phyloP scores from a whole-genome alignment of 2,329 filamentous ascomycete species.

The Botrytis byssoidea region DNA sequence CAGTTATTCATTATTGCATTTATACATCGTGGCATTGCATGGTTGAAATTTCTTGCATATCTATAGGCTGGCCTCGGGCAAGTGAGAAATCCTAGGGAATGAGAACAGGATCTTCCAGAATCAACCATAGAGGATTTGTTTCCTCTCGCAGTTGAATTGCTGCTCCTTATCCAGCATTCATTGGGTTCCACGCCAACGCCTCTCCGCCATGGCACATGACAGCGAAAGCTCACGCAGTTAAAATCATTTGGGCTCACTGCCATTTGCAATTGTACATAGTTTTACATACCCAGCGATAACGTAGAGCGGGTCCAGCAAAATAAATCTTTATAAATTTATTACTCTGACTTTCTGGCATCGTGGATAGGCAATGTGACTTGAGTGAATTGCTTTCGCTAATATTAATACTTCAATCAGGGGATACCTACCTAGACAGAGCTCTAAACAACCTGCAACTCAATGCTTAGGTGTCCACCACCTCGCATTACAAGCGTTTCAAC shows the following conservation, averaged over 20 bases:
- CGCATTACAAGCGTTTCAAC: not conserved
- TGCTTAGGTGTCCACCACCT: not conserved
- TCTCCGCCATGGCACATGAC: slow-evolving; percentile 10
- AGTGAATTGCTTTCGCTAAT: not conserved
- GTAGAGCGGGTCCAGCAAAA: not conserved
- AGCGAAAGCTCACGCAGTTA: not conserved
- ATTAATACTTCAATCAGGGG: not conserved
- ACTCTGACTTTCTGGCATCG: not conserved
- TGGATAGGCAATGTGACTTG: not conserved
- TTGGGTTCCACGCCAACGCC: not conserved
- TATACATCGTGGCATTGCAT: slow-evolving; percentile 28
- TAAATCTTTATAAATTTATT: not conserved
- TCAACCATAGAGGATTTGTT: slow-evolving; percentile 12
- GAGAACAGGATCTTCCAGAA: slow-evolving; percentile 34
- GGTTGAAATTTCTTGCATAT: slow-evolving; percentile 25
- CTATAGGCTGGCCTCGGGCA: slow-evolving; percentile 1
- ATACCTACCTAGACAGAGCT: not conserved
- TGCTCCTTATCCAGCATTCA: slow-evolving; percentile 31
- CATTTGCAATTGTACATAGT: slow-evolving; percentile 4
- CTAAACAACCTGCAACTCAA: not conserved
- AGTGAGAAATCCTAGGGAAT: slow-evolving; percentile 12
- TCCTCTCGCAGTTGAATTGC: slow-evolving; percentile 28
- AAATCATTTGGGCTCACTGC: not conserved
- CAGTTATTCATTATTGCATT: slow-evolving; percentile 29
- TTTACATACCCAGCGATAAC: not conserved